These are phyloP conservation scores for Erysimum cheiri DNA, from an alignment of 441 rosid species.

Conservation along the genomic window DNA sequence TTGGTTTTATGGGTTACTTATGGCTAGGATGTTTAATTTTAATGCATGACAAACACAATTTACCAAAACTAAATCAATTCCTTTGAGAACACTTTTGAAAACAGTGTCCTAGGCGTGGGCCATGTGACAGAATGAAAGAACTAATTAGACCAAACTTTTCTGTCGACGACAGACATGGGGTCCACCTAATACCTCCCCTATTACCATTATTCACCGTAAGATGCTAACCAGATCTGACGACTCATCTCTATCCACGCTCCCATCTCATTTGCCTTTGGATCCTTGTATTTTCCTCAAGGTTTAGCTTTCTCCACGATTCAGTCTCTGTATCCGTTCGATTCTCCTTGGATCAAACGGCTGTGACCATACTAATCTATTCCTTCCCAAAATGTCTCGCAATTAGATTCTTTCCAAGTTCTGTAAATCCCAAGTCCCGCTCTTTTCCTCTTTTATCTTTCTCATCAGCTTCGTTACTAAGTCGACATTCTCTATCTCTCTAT, in stretches of 20 bases:
- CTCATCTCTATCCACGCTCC: slow-evolving; percentile 50
- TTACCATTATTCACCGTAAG: slow-evolving; percentile 46
- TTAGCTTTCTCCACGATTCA: slow-evolving; percentile 60
- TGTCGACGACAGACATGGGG: slow-evolving; percentile 39
- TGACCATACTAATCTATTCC: slow-evolving; percentile 24
- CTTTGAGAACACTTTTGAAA: not conserved
- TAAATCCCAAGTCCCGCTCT: slow-evolving; percentile 47
- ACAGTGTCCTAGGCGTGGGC: slow-evolving; percentile 16
- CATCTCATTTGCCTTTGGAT: slow-evolving; percentile 57
- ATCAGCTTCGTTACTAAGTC: slow-evolving; percentile 19
- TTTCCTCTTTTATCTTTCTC: slow-evolving; percentile 35
- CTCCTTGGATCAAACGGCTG: slow-evolving; percentile 50
- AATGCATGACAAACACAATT: not conserved
- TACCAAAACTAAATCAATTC: not conserved
- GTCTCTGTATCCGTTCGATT: slow-evolving; percentile 47
- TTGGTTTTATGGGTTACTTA: too few relatives aligned
- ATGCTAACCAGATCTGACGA: slow-evolving; percentile 46
- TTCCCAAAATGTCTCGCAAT: slow-evolving; percentile 34
- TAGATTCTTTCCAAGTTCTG: slow-evolving; percentile 39
- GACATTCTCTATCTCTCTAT: slow-evolving; percentile 6
- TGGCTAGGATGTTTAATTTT: not conserved
- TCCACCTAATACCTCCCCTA: slow-evolving; percentile 29
- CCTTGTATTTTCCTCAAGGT: slow-evolving; percentile 53
- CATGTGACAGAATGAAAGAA: slow-evolving; percentile 35
- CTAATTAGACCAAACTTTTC: slow-evolving; percentile 14